A percentile compares a stretch with the other conserved stretches of the same genome.
Evolutionary conservation across 2,329 filamentous ascomycete species (phyloP).

Genomic region (Neopestalotiopsis clavispora): DNA sequence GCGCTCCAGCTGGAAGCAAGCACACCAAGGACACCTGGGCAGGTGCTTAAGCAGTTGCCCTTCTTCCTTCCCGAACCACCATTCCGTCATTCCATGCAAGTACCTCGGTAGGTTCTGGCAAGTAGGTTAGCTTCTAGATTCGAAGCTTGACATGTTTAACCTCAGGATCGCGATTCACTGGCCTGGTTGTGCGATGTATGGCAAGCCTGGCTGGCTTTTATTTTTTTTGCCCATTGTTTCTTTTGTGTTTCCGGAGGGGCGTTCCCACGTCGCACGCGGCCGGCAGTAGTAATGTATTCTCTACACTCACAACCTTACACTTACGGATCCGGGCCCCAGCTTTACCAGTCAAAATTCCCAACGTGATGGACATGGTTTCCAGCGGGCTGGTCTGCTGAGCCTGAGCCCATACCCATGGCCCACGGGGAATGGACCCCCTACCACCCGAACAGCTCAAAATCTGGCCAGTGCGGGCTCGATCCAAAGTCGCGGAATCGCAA

Average conservation of each 20-base stretch:
- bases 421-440: background rate
- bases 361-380: background rate
- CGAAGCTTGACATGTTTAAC: background rate
- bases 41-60: background rate
- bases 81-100: background rate
- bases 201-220: background rate
- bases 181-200: too few relatives aligned
- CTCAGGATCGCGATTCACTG: background rate
- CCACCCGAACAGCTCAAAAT: constrained; percentile 4
- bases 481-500: constrained; percentile 6
- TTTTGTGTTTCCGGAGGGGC: background rate
- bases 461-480: constrained; percentile 12
- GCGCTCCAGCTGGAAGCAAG: too few relatives aligned
- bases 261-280: background rate
- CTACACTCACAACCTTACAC: background rate
- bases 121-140: background rate
- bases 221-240: background rate
- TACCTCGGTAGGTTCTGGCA: background rate
- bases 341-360: background rate
- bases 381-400: background rate
- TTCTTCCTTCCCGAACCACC: background rate
- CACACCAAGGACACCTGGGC: background rate
- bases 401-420: constrained; percentile 7
- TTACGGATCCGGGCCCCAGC: background rate
- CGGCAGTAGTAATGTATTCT: background rate